Conservation (phyloP, 2,329 filamentous ascomycete genomes). For the Fusarium tupiense region DNA sequence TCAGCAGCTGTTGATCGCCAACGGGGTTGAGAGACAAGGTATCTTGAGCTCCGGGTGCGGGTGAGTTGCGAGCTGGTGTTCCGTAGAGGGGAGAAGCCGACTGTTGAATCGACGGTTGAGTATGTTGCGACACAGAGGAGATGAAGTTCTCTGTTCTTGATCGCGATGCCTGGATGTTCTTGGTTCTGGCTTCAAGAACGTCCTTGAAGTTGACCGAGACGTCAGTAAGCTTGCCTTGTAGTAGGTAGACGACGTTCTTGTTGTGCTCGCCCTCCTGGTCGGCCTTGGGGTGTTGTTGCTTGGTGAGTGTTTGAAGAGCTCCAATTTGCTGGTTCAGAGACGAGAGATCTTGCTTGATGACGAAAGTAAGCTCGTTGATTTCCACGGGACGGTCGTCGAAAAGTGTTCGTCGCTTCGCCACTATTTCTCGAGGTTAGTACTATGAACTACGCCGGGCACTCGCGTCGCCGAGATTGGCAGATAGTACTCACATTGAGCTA, state of each 20-base stretch:
- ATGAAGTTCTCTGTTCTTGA: constrained; percentile 97
- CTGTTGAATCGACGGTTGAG: constrained; percentile 73
- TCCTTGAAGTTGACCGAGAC: constrained; percentile 97
- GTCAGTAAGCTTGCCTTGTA: constrained; percentile 91
- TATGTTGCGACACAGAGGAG: constrained; percentile 83
- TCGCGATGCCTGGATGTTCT: constrained; percentile 95
- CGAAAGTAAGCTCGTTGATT: constrained; percentile 95
- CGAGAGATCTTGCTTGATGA: constrained; percentile 97
- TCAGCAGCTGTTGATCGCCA: constrained; percentile 85
- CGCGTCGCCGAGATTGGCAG: not conserved
- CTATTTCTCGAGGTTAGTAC: constrained; percentile 50
- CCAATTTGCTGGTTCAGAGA: constrained; percentile 87
- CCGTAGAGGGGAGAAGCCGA: constrained; percentile 89
- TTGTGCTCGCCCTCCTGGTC: constrained; percentile 95
- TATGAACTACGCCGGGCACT: not conserved
- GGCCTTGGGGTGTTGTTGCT: constrained; percentile 76
- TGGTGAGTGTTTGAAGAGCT: constrained; percentile 79
- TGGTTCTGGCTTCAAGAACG: constrained; percentile 92
- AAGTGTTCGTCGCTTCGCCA: constrained; percentile 95
- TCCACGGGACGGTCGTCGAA: constrained; percentile 97
- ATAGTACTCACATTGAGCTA: constrained; percentile 76
- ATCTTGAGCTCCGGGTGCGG: constrained; percentile 74
- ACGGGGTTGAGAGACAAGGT: constrained; percentile 83
- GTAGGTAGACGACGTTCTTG: constrained; percentile 92
- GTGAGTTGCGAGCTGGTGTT: constrained; percentile 74